Base-by-base conservation (phyloP, 176 grass and related monocot species). In the Miscanthus lutarioriparius region DNA sequence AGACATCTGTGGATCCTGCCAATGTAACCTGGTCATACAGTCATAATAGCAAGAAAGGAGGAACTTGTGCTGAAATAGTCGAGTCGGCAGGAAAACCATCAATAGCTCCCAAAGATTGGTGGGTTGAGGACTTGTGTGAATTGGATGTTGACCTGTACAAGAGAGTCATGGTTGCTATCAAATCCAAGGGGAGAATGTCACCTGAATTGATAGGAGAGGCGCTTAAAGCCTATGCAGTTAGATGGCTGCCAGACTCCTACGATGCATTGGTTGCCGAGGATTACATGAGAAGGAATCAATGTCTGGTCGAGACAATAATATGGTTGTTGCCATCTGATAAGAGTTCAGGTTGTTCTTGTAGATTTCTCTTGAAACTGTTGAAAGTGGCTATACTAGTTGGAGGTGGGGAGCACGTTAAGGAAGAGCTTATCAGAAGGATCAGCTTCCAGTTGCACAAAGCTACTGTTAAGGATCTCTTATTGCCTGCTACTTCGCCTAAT, bases 81-180 rank as follows among this genome's bases (percentile, higher is more conserved):
- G 97, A 99, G 53, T 40, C 82, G 0, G 74, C 84, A 83, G 82
- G 79, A 49, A 86, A 84, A 63, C 64, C 79, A 72, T 82, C 79
- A 32, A n/a, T 47, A 30, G 86, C 86, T 47, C 91, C 97, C 1
- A 89, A 94, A 65, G 91, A 99, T 76, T 99, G 97, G 97, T 99
- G 97, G 97, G 78, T 99, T 32, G 91, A 99, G 82, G 97, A 99
- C 84, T 45, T 99, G 17, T 94, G 97, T 53, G 97, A 99, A 40
- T 56, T 99, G 74, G 93, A 94, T 80, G 86, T 99, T 82, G 97
- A 99, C 85, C 89, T 96, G 54, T 99, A 99, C 86, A 99, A 96
- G 88, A 90, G 89, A 81, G 93, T 96, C 28, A 99, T 99, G 93
- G 82, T 94, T 84, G 91, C 90, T 38, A 84, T 99, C 79, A 96